Evolutionary conservation across 257 asterid genomes (phyloP).

Genomic region (Lycium ferocissimum): DNA sequence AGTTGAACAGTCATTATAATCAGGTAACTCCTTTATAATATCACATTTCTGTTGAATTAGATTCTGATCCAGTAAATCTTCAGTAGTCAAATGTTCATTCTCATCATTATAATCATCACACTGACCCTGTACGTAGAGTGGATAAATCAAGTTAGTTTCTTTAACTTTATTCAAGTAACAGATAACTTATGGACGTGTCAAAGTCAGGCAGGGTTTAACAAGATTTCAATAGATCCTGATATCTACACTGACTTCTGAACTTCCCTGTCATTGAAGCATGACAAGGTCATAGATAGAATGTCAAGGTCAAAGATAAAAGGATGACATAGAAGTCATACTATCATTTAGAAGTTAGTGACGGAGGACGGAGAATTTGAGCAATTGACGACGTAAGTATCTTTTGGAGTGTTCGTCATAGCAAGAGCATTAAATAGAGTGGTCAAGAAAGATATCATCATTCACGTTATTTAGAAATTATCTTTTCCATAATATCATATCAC

Average conservation of each 20-base stretch:
- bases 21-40: conserved; percentile 44
- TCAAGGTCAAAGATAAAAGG: background rate
- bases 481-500: background rate
- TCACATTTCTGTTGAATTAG: conserved; percentile 39
- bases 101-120: conserved; percentile 46
- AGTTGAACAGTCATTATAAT: conserved; percentile 46
- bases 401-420: background rate
- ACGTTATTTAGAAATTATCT: background rate
- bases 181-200: background rate
- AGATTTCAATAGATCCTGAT: conserved; percentile 26
- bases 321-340: background rate
- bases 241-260: background rate
- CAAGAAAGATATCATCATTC: background rate
- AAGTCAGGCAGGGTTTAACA: background rate
- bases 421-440: background rate
- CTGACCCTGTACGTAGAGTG: conserved; percentile 45
- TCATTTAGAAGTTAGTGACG: background rate
- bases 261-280: conserved; percentile 11
- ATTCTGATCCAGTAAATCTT: conserved; percentile 47
- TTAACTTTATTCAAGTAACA: background rate
- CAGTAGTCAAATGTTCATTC: conserved; percentile 40
- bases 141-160: conserved; percentile 16
- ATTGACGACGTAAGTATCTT: background rate
- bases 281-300: background rate
- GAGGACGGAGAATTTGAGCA: background rate